phyloP scores from a whole-genome alignment of 768 basidiomycete genomes.

The Collybia sordida region DNA sequence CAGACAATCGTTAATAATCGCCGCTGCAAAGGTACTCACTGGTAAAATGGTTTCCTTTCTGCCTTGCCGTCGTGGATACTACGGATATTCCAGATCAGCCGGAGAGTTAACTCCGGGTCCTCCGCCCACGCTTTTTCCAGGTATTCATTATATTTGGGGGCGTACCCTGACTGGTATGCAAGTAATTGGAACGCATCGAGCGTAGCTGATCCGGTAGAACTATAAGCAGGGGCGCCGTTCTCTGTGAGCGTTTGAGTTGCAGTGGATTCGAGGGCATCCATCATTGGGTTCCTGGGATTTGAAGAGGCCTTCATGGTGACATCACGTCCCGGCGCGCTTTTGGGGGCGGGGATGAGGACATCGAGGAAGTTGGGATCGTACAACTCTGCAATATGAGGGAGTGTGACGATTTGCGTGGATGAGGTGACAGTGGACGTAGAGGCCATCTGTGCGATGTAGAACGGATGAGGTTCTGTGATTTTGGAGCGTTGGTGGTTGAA shows the following conservation, averaged over 20 bases:
- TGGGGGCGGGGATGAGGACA: slow-evolving; percentile 43
- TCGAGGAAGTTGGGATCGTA: slow-evolving; percentile 57
- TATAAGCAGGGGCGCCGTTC: slow-evolving; percentile 51
- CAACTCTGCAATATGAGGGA: slow-evolving; percentile 61
- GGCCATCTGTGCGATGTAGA: neutral
- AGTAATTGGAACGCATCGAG: slow-evolving; percentile 60
- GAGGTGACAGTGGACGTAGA: slow-evolving; percentile 15
- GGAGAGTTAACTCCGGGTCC: slow-evolving; percentile 56
- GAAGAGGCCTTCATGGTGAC: slow-evolving; percentile 1
- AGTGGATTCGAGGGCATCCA: slow-evolving; percentile 47
- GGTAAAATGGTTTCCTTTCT: slow-evolving; percentile 61
- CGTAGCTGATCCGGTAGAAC: slow-evolving; percentile 48
- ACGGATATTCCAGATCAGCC: slow-evolving; percentile 65
- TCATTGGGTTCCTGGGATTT: slow-evolving; percentile 44
- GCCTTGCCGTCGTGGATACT: slow-evolving; percentile 73
- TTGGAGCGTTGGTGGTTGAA: neutral
- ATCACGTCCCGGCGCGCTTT: neutral
- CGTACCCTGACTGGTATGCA: slow-evolving; percentile 17
- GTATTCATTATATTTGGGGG: slow-evolving; percentile 23
- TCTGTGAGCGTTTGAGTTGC: slow-evolving; percentile 45
- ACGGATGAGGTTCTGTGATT: slow-evolving; percentile 1
- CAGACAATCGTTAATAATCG: neutral
- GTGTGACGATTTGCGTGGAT: slow-evolving; percentile 43
- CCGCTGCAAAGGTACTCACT: slow-evolving; percentile 24
- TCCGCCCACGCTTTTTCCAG: slow-evolving; percentile 57